Conservation (phyloP, 108 stramenopile genomes). For the Aurantiochytrium sp. region DNA sequence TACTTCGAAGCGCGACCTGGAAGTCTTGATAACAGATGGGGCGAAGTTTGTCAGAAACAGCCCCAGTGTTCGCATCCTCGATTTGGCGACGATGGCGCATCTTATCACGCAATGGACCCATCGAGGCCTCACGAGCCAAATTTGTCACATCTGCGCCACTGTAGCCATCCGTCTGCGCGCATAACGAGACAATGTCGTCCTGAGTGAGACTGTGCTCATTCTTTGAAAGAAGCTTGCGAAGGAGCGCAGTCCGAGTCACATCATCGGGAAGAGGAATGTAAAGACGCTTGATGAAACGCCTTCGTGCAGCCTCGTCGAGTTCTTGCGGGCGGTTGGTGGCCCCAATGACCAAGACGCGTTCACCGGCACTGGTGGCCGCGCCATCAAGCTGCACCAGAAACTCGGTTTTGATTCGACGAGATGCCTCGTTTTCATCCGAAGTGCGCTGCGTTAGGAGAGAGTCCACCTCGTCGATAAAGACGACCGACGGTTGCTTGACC, state of each 20-base stretch:
- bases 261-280: slow-evolving; percentile 90
- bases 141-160: slow-evolving; percentile 84
- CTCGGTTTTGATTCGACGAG: slow-evolving; percentile 83
- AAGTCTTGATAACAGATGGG: not conserved
- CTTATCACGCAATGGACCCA: slow-evolving; percentile 82
- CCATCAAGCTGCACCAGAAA: slow-evolving; percentile 88
- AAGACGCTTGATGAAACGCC: slow-evolving; percentile 65
- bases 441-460: slow-evolving; percentile 80
- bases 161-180: slow-evolving; percentile 63
- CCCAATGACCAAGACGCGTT: slow-evolving; percentile 86
- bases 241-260: slow-evolving; percentile 59
- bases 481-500: slow-evolving; percentile 75
- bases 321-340: slow-evolving; percentile 97
- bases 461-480: slow-evolving; percentile 95
- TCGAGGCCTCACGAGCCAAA: slow-evolving; percentile 83
- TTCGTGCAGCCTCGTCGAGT: slow-evolving; percentile 96
- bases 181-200: slow-evolving; percentile 22
- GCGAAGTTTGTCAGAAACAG: not conserved
- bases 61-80: not conserved
- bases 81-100: slow-evolving; percentile 19
- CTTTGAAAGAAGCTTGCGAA: slow-evolving; percentile 67
- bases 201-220: slow-evolving; percentile 64
- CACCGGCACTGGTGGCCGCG: slow-evolving; percentile 62
- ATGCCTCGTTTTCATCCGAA: slow-evolving; percentile 85
- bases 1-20: not conserved